Conservation (phyloP, 73 alveolate genomes). For the Paramecium pentaurelia region DNA sequence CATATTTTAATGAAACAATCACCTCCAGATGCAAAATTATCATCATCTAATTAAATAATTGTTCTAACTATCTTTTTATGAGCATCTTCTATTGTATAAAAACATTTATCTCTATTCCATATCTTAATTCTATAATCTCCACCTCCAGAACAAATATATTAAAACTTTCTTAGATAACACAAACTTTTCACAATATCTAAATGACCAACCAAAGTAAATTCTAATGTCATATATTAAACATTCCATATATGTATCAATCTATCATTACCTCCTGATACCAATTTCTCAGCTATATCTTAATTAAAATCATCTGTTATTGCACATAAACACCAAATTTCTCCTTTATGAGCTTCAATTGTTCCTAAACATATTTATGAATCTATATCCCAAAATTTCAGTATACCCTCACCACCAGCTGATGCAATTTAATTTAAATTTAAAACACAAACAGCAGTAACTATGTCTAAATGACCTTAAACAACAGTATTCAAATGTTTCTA, state of each 20-base stretch:
- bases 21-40: neutral
- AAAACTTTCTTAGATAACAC: neutral
- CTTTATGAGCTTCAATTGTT: neutral
- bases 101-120: constrained; percentile 29
- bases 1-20: neutral
- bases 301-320: neutral
- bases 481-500: constrained; percentile 31
- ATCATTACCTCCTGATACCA: constrained; percentile 38
- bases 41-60: neutral
- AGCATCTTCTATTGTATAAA: constrained; percentile 36
- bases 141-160: neutral
- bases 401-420: constrained; percentile 17
- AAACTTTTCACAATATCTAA: neutral
- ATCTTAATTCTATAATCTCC: neutral
- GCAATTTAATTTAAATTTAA: constrained; percentile 27
- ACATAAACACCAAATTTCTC: constrained; percentile 21
- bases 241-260: constrained; percentile 12
- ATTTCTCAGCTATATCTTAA: neutral
- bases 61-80: constrained; percentile 15
- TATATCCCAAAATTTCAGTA: constrained; percentile 40
- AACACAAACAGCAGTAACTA: neutral
- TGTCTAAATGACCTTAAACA: constrained; percentile 10
- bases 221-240: constrained; percentile 33
- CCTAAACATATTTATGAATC: constrained; percentile 27
- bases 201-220: constrained; percentile 9